A percentile compares a stretch with the other conserved stretches of the same genome.
Evolutionary conservation across 306 rosid genomes (phyloP).

Genomic region (Lupinus albus): DNA sequence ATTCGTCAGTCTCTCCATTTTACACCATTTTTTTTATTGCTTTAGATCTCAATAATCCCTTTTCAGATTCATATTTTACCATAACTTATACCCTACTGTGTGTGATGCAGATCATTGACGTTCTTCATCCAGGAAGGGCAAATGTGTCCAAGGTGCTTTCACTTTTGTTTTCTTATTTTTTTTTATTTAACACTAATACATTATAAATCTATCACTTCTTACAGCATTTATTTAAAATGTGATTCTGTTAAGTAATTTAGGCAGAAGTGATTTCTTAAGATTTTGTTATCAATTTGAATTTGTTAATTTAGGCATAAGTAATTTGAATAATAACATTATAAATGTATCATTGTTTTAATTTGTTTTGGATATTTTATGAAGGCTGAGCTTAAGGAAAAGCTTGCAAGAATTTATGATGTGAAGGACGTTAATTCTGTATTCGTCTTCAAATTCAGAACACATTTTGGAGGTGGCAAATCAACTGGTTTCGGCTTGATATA

Average conservation of each 20-base stretch:
- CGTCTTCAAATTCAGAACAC: conserved; percentile 85
- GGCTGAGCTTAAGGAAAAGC: conserved; percentile 95
- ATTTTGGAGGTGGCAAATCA: conserved; percentile 97
- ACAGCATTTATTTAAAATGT: no score
- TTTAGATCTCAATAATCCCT: no score
- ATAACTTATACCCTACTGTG: not conserved
- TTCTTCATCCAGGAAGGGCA: conserved; percentile 91
- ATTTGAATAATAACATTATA: no score
- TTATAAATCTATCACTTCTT: no score
- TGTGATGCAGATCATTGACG: conserved; percentile 66
- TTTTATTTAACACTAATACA: not conserved
- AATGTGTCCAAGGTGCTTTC: conserved; percentile 78
- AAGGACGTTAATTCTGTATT: conserved; percentile 82
- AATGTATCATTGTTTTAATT: no score
- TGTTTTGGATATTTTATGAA: conserved; percentile 30
- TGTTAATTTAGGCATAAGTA: no score
- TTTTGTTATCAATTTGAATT: not conserved
- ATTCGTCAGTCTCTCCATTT: conserved; percentile 68
- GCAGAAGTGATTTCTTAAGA: no score
- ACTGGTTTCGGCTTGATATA: conserved; percentile 94
- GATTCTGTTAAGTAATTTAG: no score
- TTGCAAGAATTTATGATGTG: conserved; percentile 72
- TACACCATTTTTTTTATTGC: no score
- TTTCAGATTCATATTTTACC: no score
- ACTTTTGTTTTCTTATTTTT: not conserved